Conservation (phyloP, 768 basidiomycete genomes). For the Tubosaeta brunneosetosa region DNA sequence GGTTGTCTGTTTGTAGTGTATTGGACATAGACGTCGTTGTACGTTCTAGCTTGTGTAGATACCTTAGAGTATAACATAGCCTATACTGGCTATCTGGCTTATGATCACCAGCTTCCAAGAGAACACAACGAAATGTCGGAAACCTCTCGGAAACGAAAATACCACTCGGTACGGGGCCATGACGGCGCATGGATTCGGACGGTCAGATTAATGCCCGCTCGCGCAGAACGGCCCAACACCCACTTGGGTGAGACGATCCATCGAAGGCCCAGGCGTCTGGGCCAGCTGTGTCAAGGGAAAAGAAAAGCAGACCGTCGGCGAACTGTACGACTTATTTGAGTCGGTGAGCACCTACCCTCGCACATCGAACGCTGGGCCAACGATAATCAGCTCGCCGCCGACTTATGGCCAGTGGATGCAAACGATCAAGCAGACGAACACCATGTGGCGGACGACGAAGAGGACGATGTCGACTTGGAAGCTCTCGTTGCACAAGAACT, state of each 20-base stretch:
- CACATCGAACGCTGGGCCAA: slow-evolving; percentile 9
- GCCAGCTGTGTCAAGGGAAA: slow-evolving; percentile 83
- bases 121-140: slow-evolving; percentile 11
- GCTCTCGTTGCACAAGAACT: slow-evolving; percentile 69
- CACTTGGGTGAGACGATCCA: slow-evolving; percentile 56
- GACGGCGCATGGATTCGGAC: neutral
- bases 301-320: slow-evolving; percentile 72
- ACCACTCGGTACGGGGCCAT: slow-evolving; percentile 41
- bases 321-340: slow-evolving; percentile 76
- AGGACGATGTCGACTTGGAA: slow-evolving; percentile 54
- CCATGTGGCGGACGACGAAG: slow-evolving; percentile 33
- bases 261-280: slow-evolving; percentile 85
- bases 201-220: slow-evolving; percentile 1
- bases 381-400: slow-evolving; percentile 53
- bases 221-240: slow-evolving; percentile 57
- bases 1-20: slow-evolving; percentile 8
- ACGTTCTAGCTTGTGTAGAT: slow-evolving; percentile 13
- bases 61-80: slow-evolving; percentile 9
- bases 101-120: neutral
- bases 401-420: slow-evolving; percentile 59
- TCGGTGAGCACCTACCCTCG: slow-evolving; percentile 43
- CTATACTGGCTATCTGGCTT: neutral
- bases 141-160: slow-evolving; percentile 41
- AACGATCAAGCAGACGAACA: slow-evolving; percentile 21
- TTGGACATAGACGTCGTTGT: neutral